These are phyloP conservation scores for Eucalyptus cloeziana DNA, from an alignment of 345 rosid genomes.

Conservation along the genomic window DNA sequence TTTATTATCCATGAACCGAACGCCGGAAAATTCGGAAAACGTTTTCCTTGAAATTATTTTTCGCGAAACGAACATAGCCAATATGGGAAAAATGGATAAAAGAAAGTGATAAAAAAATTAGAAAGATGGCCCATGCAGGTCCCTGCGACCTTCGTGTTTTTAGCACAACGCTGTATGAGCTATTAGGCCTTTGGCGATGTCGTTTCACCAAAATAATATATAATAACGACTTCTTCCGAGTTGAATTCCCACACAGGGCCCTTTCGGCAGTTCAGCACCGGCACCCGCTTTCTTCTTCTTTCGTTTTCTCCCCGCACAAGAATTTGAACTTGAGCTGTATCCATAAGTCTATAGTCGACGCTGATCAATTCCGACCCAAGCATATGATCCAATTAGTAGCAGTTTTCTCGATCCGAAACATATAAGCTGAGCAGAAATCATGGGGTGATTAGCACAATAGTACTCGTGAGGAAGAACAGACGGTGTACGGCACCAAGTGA, in stretches of 20 bases:
- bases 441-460: background rate
- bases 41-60: too few species aligned
- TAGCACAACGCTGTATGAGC: slow-evolving; percentile 80
- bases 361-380: background rate
- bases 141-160: slow-evolving; percentile 39
- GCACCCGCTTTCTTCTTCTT: background rate
- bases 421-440: background rate
- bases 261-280: background rate
- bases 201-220: background rate
- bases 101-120: background rate
- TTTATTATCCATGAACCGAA: too few species aligned
- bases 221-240: accelerated
- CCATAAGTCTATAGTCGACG: background rate
- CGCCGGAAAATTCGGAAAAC: too few species aligned
- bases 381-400: background rate
- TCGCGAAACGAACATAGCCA: too few species aligned
- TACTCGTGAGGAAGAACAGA: background rate
- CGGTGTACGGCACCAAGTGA: background rate
- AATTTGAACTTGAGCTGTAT: background rate
- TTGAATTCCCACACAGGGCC: background rate
- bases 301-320: background rate
- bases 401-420: background rate
- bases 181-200: background rate
- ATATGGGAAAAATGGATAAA: background rate
- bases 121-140: slow-evolving; percentile 21